Percentiles rank a stretch among this genome's conserved stretches.
These are phyloP conservation scores for Ottelia alismoides DNA, from an alignment of 106 monocot genomes.

Conservation along the genomic window DNA sequence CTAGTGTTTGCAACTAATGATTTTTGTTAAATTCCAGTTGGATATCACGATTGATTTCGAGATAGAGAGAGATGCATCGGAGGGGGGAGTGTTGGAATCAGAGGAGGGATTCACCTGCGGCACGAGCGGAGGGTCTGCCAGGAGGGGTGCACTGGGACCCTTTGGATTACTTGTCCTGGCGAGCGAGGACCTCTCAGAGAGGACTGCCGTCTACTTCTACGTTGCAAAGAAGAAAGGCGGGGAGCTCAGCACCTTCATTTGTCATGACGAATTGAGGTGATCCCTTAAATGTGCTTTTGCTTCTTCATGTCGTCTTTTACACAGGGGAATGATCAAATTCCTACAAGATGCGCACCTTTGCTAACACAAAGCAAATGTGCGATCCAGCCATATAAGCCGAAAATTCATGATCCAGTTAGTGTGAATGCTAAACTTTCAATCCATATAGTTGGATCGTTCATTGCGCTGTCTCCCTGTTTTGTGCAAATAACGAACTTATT, in stretches of 20 bases:
- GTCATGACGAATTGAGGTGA: slow-evolving; percentile 70
- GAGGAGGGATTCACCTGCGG: slow-evolving; percentile 66
- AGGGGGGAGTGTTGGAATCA: slow-evolving; percentile 4
- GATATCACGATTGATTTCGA: slow-evolving; percentile 72
- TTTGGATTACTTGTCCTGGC: slow-evolving; percentile 80
- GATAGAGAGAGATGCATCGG: slow-evolving; percentile 18
- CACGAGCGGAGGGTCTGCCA: slow-evolving; percentile 58
- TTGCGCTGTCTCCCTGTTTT: too few species aligned
- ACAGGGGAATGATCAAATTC: too few species aligned
- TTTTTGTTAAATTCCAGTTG: too few species aligned
- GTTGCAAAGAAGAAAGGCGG: slow-evolving; percentile 27
- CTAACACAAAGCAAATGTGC: too few species aligned
- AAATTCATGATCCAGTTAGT: background rate
- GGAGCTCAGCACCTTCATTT: slow-evolving; percentile 44
- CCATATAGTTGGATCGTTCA: too few species aligned
- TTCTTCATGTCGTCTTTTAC: too few species aligned
- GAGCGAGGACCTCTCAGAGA: slow-evolving; percentile 37
- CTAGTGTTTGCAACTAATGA: too few species aligned
- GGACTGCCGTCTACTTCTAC: slow-evolving; percentile 79
- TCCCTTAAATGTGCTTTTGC: too few species aligned
- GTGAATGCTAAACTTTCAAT: background rate
- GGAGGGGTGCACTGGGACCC: slow-evolving; percentile 47
- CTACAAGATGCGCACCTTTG: too few species aligned
- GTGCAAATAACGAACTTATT: too few species aligned
- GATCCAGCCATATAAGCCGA: too few species aligned